Conservation (phyloP, 2,329 filamentous ascomycete genomes). For the Fusarium paranaense region DNA sequence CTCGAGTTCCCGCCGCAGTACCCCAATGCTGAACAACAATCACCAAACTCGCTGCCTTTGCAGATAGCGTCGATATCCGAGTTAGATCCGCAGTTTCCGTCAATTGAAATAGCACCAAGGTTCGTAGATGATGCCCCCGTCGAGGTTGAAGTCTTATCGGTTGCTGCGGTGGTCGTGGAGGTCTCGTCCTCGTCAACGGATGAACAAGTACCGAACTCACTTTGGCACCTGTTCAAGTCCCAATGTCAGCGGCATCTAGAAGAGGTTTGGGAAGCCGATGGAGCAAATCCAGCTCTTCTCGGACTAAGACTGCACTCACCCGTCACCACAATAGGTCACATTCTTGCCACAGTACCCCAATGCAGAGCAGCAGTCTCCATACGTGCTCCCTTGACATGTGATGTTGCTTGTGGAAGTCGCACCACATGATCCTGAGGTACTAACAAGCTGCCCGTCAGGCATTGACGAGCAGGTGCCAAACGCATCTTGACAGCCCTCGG, state of each 20-base stretch:
- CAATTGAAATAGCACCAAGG: not conserved
- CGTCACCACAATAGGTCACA: not conserved
- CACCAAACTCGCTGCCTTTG: not conserved
- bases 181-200: not conserved
- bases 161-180: not conserved
- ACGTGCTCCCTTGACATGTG: not conserved
- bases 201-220: not conserved
- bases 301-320: not conserved
- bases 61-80: not conserved
- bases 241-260: not conserved
- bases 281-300: not conserved
- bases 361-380: not conserved
- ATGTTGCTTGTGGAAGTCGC: not conserved
- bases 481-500: constrained; percentile 7
- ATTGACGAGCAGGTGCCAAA: constrained; percentile 6
- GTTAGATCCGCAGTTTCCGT: not conserved
- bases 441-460: not conserved
- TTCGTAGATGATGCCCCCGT: not conserved
- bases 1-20: not conserved
- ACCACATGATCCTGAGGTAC: not conserved
- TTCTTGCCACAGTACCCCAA: constrained; percentile 1
- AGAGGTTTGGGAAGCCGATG: not conserved
- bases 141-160: not conserved
- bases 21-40: not conserved
- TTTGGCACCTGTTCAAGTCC: not conserved